Base-by-base conservation (phyloP, 2,329 filamentous ascomycete genomes). In the Sporothrix humicola region DNA sequence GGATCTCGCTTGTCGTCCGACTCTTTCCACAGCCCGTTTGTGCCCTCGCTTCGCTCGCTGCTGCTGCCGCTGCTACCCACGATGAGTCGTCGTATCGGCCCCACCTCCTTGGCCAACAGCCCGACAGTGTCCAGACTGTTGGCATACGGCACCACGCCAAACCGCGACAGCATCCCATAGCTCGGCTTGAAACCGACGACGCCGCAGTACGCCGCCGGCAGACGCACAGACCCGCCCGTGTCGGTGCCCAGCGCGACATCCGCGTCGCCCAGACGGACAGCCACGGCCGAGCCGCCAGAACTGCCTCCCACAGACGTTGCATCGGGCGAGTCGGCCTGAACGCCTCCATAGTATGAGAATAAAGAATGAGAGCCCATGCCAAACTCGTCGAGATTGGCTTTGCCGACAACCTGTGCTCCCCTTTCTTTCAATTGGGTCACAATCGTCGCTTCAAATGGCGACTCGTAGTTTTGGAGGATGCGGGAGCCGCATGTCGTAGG, bases 111-210 rank as follows among this genome's bases (percentile, higher is more conserved):
- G 0, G 90, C 90, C 59, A 97, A 77, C 3, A 97, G 85, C 0
- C 95, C 95, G 9, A 98, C 93, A 0, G 95, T 97, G 79, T 98
- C 95, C 9, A 98, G 84, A 1, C 93, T 97, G 81, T 98, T 97
- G 9, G 95, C 95, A 80, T 98, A 98, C 15, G 94, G 92, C 69
- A 98, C 89, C 2, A 98, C 93, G 0, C 95, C 95, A 85, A 91
- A 93, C 74, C 95, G 87, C 61, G 93, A 97, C 44, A 98, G 82
- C 83, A 95, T 87, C 17, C 95, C 95, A 79, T 98, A 98, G 42
- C 93, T 96, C 1, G 95, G 95, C 82, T 98, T 97, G 82, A 95
- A 97, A 0, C 95, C 95, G 17, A 95, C 87, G 0, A 91, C 87
- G 3, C 93, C 92, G 9, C 92, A 94, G 80, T 97, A 98, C 1